Evolutionary conservation across 2,329 filamentous ascomycete species (phyloP), one percentile per base, ranked within the genome.

Genomic region (Escovopsis sp.): DNA sequence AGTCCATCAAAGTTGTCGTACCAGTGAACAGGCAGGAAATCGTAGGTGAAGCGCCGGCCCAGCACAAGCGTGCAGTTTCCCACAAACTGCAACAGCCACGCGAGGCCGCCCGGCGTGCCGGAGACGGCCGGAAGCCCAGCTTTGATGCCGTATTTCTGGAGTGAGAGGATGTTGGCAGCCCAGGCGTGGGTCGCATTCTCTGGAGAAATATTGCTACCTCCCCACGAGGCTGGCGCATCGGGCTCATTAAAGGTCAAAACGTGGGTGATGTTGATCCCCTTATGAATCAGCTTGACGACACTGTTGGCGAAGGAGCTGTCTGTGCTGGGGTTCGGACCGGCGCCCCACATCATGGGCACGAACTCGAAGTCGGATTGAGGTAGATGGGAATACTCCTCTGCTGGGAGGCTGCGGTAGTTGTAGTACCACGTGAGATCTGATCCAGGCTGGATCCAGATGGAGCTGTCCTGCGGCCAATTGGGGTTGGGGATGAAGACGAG

Each of bases 371-470:
- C 59, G 12, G 66, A 62, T 51, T 79, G 72, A 0, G 68, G 51
- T 28, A 67, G 53, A 40, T 66, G 59, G 35, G 59, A 49, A 55
- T 70, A 80, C 36, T 63, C 63, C 0, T 67, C 47, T 0, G 77
- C 74, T 1, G 83, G 82, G 4, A 59, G 55, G 18, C 67, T 54
- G 26, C 63, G 60, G 60, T 88, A 91, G 65, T 88, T 89, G 70
- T 89, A 91, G 67, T 91, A 91, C 85, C 85, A 91, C 3, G 77
- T 81, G 43, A 89, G 61, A 36, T 77, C 72, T 15, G 72, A 74
- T 33, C 66, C 68, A 6, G 64, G 41, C 36, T 66, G 58, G 10
- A 68, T 63, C 80, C 82, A 88, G 52, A 82, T 67, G 38, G 68
- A 57, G 61, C 85, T 75, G 61, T 89, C 84, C 12, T 65, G 45